Base-by-base conservation (phyloP, 306 rosid genomes). In the Begonia peltatifolia region DNA sequence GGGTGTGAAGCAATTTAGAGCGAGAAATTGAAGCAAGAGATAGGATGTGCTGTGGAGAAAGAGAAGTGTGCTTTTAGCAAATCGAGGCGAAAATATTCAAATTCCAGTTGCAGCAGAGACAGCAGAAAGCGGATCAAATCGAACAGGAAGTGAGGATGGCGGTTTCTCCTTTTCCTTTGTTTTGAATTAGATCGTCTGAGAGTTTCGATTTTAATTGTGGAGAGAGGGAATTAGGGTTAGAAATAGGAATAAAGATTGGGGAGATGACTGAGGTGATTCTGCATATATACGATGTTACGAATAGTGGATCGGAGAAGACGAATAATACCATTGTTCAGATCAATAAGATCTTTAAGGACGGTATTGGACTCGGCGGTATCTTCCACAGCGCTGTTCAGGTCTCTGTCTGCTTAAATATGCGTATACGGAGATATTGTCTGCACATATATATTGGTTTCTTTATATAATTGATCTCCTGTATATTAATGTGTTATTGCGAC, bases 381-480 rank as follows among this genome's bases (percentile, higher is more conserved):
- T 92, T 92, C 73, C 96, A 92, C 62, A 92, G 96, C 69, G 99
- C 99, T 48, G 84, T 92, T 58, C 96, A 92, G 96, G 99, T 90
- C 16, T 36, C 55, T 38, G 50, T 57, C 38, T 30, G 5, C 38
- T 30, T 30, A 30, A 30, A 30, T 30, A 30, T 30, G 38, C 9
- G 38, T 2, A 30, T 7, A 30, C 9, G 38, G 38, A 30, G 38
- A 30, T 30, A 30, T 25, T 6, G 35, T 25, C 35, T 25, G 35
- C 35, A 3, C 35, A 3, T 25, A 25, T 6, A 25, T 25, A 25
- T 30, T 30, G 38, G 38, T 30, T 30, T 30, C 38, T 30, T 30
- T 30, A 5, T 5, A 5, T 30, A 30, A 30, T 30, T 7, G 38
- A 30, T 30, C 38, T 30, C 38, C 5, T 0, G 38, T 5, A 30